Evolutionary conservation across 2,329 filamentous ascomycete species (phyloP).

Genomic region (Arthrobotrys sinensis): DNA sequence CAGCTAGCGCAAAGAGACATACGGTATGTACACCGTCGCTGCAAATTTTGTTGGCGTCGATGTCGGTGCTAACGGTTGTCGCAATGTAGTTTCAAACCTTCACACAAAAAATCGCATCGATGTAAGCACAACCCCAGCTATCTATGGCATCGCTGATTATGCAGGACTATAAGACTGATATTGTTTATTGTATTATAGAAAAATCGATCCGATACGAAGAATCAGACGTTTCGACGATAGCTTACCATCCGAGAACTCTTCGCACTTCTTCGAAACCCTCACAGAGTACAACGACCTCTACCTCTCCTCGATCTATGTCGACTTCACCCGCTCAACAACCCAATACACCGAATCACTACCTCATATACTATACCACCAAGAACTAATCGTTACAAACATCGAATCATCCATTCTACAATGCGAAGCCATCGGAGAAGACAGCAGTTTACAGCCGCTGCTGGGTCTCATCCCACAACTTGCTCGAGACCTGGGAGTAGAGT

Average conservation of each 20-base stretch:
- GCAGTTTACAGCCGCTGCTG: slow-evolving; percentile 87
- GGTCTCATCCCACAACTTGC: slow-evolving; percentile 92
- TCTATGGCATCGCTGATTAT: background rate
- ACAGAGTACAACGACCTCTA: slow-evolving; percentile 94
- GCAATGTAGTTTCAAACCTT: slow-evolving; percentile 64
- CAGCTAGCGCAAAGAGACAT: slow-evolving; percentile 62
- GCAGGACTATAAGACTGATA: background rate
- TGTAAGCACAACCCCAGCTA: slow-evolving; percentile 52
- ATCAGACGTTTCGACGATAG: slow-evolving; percentile 88
- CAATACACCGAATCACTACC: slow-evolving; percentile 90
- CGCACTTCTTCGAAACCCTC: slow-evolving; percentile 86
- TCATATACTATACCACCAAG: slow-evolving; percentile 91
- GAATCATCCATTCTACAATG: slow-evolving; percentile 76
- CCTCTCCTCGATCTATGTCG: slow-evolving; percentile 83
- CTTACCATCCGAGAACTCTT: slow-evolving; percentile 83
- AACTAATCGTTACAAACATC: slow-evolving; percentile 79
- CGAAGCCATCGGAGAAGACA: slow-evolving; percentile 83
- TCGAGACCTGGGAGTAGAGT: slow-evolving; percentile 88
- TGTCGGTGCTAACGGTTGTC: slow-evolving; percentile 27
- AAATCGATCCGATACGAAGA: slow-evolving; percentile 89
- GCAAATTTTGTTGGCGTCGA: background rate
- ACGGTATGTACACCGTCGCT: slow-evolving; percentile 57
- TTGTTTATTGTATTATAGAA: slow-evolving; percentile 50
- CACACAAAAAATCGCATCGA: slow-evolving; percentile 64
- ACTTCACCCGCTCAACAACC: slow-evolving; percentile 81